Conservation (phyloP, 2,329 filamentous ascomycete genomes). For the Trichoderma harzianum region DNA sequence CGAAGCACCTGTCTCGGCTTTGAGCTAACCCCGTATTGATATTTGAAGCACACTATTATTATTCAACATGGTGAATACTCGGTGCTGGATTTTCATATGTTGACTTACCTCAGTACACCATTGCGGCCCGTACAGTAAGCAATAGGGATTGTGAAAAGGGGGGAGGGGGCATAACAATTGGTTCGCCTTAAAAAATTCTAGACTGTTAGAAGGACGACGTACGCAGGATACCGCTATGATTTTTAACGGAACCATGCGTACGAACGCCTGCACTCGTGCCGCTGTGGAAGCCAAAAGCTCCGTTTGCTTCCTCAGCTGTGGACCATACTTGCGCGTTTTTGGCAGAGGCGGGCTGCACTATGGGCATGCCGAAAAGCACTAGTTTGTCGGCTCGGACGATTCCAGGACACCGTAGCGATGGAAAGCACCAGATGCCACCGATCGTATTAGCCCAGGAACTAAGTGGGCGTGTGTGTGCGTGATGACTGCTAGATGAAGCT, state of each 20-base stretch:
- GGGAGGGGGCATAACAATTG: background rate
- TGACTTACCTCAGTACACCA: background rate
- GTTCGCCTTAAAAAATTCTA: background rate
- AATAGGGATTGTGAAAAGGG: background rate
- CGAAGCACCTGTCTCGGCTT: background rate
- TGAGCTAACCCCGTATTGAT: background rate
- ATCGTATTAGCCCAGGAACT: background rate
- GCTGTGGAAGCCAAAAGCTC: background rate
- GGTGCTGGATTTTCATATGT: background rate
- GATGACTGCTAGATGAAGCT: background rate
- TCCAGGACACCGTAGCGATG: background rate
- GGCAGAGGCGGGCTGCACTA: background rate
- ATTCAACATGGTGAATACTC: background rate
- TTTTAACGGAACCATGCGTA: background rate
- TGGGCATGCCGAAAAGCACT: background rate
- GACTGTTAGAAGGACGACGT: background rate
- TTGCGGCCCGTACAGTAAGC: background rate
- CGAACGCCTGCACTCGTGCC: background rate
- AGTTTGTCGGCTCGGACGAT: background rate
- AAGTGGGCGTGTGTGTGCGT: background rate
- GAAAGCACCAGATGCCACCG: background rate
- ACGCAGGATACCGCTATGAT: background rate
- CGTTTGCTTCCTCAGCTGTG: slow-evolving; percentile 1
- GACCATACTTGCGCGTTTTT: background rate
- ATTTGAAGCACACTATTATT: background rate